Base-by-base conservation (phyloP, 2,329 filamentous ascomycete species). In the Plenodomus lindquistii region DNA sequence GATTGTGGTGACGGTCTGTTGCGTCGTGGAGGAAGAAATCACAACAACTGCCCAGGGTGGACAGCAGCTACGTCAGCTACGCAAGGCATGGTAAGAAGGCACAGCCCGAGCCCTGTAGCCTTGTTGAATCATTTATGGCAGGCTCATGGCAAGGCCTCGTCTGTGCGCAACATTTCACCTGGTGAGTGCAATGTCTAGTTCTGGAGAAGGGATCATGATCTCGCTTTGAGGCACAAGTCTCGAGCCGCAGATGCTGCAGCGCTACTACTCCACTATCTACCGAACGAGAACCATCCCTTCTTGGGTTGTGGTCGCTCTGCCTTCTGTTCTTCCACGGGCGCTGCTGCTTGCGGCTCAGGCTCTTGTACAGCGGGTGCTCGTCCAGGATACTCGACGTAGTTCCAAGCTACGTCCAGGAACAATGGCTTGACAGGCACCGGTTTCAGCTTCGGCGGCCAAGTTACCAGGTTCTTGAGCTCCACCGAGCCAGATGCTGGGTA, bases 391-490 rank as follows among this genome's bases (percentile, higher is more conserved):
- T 91, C 85, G 54, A 99, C 92, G 70, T 97, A 97, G 70, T 97
- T 97, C 89, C 91, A 99, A 9, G 94, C 94, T 7, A 96, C 87
- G 67, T 99, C 94, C 50, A 97, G 84, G 79, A 97, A 97, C 27
- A 97, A 80, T 21, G 94, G 94, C 77, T 99, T 99, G 43, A 96
- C 87, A 0, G 94, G 91, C 34, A 97, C 85, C 1, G 88, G 81
- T 53, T 89, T 85, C 58, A 97, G 77, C 67, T 85, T 88, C 1
- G 93, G 92, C 11, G 94, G 94, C 71, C 92, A 97, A 4, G 85
- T 83, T 39, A 97, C 92, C 20, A 99, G 77, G 59, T 93, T 93
- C 36, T 79, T 79, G 20, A 97, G 78, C 68, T 96, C 85, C 9
- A 91, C 82, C 10, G 69, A 62, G 24, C 82, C 84, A 20, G 82